These are phyloP conservation scores for Drechslerella coelobrocha DNA, from an alignment of 2,329 filamentous ascomycete species.

Conservation along the genomic window DNA sequence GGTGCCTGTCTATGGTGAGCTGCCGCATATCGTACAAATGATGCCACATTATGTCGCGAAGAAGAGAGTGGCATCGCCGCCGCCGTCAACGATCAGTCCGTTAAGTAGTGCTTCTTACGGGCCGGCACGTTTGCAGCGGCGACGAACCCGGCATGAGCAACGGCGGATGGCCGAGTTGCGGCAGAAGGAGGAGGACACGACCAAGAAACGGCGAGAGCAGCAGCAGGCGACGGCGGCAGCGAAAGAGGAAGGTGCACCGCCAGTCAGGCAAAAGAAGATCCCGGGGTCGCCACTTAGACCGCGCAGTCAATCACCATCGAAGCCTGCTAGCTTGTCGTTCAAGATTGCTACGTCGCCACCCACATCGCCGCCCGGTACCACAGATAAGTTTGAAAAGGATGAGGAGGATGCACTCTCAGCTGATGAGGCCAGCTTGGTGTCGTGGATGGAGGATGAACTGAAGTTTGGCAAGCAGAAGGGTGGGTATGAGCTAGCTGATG, in stretches of 20 bases:
- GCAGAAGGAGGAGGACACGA: slow-evolving; percentile 19
- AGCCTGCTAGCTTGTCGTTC: slow-evolving; percentile 38
- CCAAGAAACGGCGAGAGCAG: slow-evolving; percentile 5
- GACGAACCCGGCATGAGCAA: slow-evolving; percentile 38
- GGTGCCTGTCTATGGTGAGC: slow-evolving; percentile 42
- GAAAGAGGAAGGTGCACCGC: slow-evolving; percentile 55
- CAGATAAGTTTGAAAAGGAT: slow-evolving; percentile 9
- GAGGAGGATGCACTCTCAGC: slow-evolving; percentile 28
- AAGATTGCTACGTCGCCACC: slow-evolving; percentile 38
- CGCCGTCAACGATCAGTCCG: slow-evolving; percentile 48
- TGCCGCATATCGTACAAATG: slow-evolving; percentile 47
- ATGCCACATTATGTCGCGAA: slow-evolving; percentile 48
- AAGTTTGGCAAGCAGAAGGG: slow-evolving; percentile 29
- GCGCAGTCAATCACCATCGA: slow-evolving; percentile 39
- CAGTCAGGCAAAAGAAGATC: slow-evolving; percentile 57
- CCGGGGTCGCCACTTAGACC: slow-evolving; percentile 21
- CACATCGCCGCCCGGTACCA: slow-evolving; percentile 9
- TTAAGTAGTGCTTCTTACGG: slow-evolving; percentile 50
- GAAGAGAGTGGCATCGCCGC: slow-evolving; percentile 42
- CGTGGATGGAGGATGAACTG: slow-evolving; percentile 42
- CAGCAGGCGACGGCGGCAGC: slow-evolving; percentile 23
- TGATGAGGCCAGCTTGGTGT: slow-evolving; percentile 40
- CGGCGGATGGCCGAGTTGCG: slow-evolving; percentile 24
- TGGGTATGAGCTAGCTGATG: slow-evolving; percentile 26
- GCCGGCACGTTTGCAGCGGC: slow-evolving; percentile 30